phyloP scores from a whole-genome alignment of 1,284 basidiomycete species.

The Apiotrichum siamense region DNA sequence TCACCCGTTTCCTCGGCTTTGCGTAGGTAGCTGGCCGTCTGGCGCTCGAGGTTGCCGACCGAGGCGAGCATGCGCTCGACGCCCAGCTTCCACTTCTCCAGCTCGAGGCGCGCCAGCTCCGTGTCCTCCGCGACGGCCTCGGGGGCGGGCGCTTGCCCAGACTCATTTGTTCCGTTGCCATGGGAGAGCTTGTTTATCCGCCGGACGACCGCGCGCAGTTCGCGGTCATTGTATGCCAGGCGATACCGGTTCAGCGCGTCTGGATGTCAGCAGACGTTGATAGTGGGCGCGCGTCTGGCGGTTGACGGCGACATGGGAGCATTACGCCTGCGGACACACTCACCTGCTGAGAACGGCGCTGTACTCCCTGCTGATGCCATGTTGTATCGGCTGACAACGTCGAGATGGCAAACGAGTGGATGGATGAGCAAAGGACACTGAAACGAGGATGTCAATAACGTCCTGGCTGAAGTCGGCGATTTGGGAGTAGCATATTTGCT shows the following conservation, averaged over 20 bases:
- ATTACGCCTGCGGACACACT: neutral
- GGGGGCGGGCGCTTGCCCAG: neutral
- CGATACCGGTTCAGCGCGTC: slow-evolving; percentile 40
- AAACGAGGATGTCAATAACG: neutral
- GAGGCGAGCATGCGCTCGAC: slow-evolving; percentile 34
- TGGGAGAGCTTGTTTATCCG: slow-evolving; percentile 30
- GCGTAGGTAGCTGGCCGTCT: slow-evolving; percentile 23
- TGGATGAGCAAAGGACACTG: neutral
- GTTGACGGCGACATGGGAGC: neutral
- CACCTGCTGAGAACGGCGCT: slow-evolving; percentile 3
- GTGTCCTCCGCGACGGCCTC: slow-evolving; percentile 14
- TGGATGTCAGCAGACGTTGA: slow-evolving; percentile 9
- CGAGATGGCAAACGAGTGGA: neutral
- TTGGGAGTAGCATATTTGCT: neutral
- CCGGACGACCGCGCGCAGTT: slow-evolving; percentile 29
- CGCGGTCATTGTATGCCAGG: slow-evolving; percentile 37
- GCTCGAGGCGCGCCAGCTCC: slow-evolving; percentile 30
- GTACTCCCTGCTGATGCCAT: neutral
- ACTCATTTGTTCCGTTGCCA: neutral
- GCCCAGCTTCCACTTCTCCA: slow-evolving; percentile 30
- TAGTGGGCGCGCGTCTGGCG: neutral
- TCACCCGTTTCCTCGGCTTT: slow-evolving; percentile 31
- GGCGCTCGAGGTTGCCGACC: slow-evolving; percentile 29
- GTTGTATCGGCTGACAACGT: neutral
- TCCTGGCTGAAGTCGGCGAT: neutral